Conservation (phyloP, 208 protist species). For the Leishmania braziliensis region DNA sequence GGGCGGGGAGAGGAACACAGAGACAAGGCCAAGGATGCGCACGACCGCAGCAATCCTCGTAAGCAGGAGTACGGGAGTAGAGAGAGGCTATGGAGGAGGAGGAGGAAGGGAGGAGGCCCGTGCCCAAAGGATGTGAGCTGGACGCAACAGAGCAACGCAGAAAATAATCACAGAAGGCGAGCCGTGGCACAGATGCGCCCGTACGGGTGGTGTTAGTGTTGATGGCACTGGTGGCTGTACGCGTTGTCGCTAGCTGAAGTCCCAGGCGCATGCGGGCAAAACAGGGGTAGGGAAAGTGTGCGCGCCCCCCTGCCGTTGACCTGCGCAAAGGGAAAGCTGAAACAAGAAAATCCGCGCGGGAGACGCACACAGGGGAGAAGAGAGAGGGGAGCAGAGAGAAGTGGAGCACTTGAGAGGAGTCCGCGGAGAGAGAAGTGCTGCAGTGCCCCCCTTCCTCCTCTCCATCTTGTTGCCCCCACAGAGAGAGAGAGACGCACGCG, state of each 20-base stretch:
- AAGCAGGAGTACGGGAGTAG: neutral
- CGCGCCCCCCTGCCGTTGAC: neutral
- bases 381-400: conserved; percentile 7
- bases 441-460: neutral
- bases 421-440: neutral
- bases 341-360: neutral
- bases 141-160: neutral
- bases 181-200: neutral
- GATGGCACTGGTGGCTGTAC: neutral
- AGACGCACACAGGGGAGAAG: conserved; percentile 8
- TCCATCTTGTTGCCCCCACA: neutral
- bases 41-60: neutral
- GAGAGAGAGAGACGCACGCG: neutral
- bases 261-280: conserved; percentile 6
- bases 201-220: neutral
- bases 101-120: neutral
- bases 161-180: conserved; percentile 10
- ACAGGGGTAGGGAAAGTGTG: neutral
- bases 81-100: neutral
- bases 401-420: neutral
- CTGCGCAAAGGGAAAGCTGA: neutral
- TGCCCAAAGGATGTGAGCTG: neutral
- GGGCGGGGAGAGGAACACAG: neutral
- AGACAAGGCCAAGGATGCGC: neutral
- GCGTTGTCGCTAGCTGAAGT: neutral